Percentiles rank a stretch among this genome's conserved stretches.
These are phyloP conservation scores for Hypoxylon sp. DNA, from an alignment of 2,329 filamentous ascomycete genomes.

Conservation along the genomic window DNA sequence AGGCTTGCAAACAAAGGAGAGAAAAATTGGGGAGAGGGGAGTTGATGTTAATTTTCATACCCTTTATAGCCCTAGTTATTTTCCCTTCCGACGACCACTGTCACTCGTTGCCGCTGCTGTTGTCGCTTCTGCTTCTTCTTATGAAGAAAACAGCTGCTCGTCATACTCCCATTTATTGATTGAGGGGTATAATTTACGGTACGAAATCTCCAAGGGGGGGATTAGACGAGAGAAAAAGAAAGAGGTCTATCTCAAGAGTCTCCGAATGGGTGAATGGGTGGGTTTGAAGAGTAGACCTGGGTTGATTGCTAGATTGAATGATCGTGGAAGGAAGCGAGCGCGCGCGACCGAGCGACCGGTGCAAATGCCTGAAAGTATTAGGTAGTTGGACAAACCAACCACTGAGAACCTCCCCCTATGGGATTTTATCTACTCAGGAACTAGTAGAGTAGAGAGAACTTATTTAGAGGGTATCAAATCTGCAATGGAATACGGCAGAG, in stretches of 20 bases:
- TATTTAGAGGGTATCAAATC: constrained; percentile 22
- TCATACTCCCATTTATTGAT: constrained; percentile 51
- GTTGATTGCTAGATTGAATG: constrained; percentile 31
- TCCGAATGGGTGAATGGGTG: constrained; percentile 26
- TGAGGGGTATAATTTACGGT: constrained; percentile 51
- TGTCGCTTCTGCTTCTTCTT: constrained; percentile 41
- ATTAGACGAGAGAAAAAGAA: constrained; percentile 27
- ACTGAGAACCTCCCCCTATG: constrained; percentile 18
- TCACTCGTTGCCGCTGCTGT: constrained; percentile 40
- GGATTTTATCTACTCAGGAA: constrained; percentile 31
- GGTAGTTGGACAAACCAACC: constrained; percentile 30
- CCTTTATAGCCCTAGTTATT: constrained; percentile 44
- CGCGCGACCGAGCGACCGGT: constrained; percentile 30
- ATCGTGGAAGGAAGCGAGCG: constrained; percentile 29
- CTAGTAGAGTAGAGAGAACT: constrained; percentile 23
- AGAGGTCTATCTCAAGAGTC: constrained; percentile 39
- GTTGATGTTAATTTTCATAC: constrained; percentile 51
- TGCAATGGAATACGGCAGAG: constrained; percentile 7
- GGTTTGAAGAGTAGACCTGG: constrained; percentile 18
- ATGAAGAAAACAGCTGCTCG: constrained; percentile 45
- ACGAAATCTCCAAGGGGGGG: constrained; percentile 32
- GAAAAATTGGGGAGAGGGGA: constrained; percentile 27
- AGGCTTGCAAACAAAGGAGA: constrained; percentile 29
- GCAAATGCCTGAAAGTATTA: constrained; percentile 20
- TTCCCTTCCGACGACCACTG: constrained; percentile 39